Evolutionary conservation across 164 flowering plant species (phyloP).

Genomic region (Aristolochia contorta): DNA sequence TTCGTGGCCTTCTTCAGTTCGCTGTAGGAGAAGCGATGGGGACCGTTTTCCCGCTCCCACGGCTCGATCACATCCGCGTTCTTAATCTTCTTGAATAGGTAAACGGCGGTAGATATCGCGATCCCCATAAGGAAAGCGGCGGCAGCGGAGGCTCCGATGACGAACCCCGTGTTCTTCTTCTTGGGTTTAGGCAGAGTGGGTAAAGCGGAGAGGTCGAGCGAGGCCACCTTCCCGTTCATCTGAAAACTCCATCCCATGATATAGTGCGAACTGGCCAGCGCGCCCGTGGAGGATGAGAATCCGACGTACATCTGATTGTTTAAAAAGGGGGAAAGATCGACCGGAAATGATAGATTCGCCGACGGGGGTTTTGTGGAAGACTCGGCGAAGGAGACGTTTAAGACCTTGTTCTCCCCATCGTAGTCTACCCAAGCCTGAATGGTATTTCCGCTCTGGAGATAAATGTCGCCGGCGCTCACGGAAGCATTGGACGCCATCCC

Average conservation of each 20-base stretch:
- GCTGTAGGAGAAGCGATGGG: no score
- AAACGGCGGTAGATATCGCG: conserved; percentile 2
- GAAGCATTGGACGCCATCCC: conserved; percentile 30
- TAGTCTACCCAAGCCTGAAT: conserved; percentile 54
- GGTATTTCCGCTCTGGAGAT: conserved; percentile 30
- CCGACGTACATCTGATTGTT: conserved; percentile 45
- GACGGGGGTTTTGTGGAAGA: conserved; percentile 29
- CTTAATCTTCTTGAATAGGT: no score
- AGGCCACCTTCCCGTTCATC: conserved; percentile 30
- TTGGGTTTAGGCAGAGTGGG: conserved; percentile 34
- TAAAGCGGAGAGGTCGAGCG: conserved; percentile 31
- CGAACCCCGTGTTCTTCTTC: conserved; percentile 20
- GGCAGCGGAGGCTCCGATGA: conserved; percentile 20
- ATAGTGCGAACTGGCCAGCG: conserved; percentile 54
- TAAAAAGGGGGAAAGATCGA: conserved; percentile 44
- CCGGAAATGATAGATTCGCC: conserved; percentile 27
- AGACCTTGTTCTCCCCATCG: conserved; percentile 24
- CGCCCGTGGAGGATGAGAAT: conserved; percentile 60
- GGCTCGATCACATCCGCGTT: no score
- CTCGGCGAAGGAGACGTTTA: conserved; percentile 40
- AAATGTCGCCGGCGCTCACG: conserved; percentile 16
- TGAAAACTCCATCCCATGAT: conserved; percentile 55
- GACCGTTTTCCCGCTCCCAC: no score
- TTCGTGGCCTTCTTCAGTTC: conserved; percentile 47
- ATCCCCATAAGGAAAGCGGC: conserved; percentile 12